phyloP scores from a whole-genome alignment of 2,329 filamentous ascomycete species.

The Phoma sp. region DNA sequence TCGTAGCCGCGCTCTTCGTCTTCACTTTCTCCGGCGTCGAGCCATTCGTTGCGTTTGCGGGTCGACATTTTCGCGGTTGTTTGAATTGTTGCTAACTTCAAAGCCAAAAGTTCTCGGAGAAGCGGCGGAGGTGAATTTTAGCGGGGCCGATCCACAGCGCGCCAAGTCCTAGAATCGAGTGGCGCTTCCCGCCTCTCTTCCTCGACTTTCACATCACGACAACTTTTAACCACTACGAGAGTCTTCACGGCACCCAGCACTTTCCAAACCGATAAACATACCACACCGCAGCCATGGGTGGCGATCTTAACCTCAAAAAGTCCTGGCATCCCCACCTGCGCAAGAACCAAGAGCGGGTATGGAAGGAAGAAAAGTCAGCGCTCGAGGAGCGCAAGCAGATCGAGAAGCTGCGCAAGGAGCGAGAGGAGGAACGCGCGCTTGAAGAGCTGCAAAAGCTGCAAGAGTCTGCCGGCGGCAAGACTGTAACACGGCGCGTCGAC shows the following conservation, averaged over 20 bases:
- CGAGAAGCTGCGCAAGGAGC: slow-evolving; percentile 88
- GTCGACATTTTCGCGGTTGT: slow-evolving; percentile 62
- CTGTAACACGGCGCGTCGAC: slow-evolving; percentile 83
- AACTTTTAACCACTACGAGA: no score
- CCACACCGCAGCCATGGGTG: slow-evolving; percentile 73
- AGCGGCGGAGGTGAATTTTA: slow-evolving; percentile 37
- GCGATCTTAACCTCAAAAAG: slow-evolving; percentile 92
- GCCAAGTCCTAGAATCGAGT: slow-evolving; percentile 12
- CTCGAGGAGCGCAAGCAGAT: slow-evolving; percentile 94
- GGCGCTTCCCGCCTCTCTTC: slow-evolving; percentile 19
- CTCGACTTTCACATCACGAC: neutral
- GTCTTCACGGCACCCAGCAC: neutral
- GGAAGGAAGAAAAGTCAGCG: slow-evolving; percentile 89
- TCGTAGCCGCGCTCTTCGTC: slow-evolving; percentile 63
- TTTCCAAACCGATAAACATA: slow-evolving; percentile 9
- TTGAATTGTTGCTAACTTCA: no score
- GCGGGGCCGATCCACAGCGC: slow-evolving; percentile 24
- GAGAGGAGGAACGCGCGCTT: slow-evolving; percentile 90
- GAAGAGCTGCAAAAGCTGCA: slow-evolving; percentile 91
- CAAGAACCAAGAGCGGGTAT: slow-evolving; percentile 89
- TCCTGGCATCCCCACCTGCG: slow-evolving; percentile 88
- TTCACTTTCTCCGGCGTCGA: slow-evolving; percentile 60
- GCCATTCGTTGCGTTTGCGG: slow-evolving; percentile 75
- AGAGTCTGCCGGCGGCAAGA: slow-evolving; percentile 84
- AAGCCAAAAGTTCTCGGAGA: no score